phyloP scores from a whole-genome alignment of 176 grass and related monocot genomes.

The Oryza brachyantha region DNA sequence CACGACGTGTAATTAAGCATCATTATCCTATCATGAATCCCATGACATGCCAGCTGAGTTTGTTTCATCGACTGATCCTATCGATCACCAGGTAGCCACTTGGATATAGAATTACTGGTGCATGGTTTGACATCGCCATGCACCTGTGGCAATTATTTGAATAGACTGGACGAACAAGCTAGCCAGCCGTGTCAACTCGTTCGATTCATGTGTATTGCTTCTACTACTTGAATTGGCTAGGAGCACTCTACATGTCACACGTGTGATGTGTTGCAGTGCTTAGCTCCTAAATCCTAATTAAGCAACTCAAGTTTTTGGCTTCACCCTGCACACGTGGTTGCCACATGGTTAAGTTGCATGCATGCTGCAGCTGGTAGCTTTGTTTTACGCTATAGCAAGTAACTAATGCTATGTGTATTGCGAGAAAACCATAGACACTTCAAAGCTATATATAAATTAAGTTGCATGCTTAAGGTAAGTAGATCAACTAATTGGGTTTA shows the following conservation, averaged over 20 bases:
- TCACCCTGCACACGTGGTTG: neutral
- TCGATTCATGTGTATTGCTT: neutral
- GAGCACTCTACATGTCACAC: neutral
- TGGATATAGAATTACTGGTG: neutral
- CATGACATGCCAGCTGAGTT: neutral
- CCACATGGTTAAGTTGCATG: neutral
- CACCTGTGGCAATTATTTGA: neutral
- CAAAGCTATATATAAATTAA: too few species aligned
- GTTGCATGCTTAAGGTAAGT: too few species aligned
- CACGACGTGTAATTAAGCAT: neutral
- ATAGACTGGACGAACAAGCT: neutral
- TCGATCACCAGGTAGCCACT: neutral
- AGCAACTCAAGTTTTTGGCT: neutral
- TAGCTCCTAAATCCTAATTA: neutral
- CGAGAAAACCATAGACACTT: too few species aligned
- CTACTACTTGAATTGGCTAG: neutral
- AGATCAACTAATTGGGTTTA: too few species aligned
- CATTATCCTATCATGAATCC: neutral
- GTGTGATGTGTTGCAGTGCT: neutral
- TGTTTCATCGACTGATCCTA: neutral
- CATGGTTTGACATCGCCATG: constrained; percentile 3
- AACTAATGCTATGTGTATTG: too few species aligned
- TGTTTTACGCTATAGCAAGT: neutral
- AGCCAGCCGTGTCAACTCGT: neutral
- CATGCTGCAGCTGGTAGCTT: neutral